Evolutionary conservation across 2,329 filamentous ascomycete species (phyloP).

Genomic region (Fusarium mexicanum): DNA sequence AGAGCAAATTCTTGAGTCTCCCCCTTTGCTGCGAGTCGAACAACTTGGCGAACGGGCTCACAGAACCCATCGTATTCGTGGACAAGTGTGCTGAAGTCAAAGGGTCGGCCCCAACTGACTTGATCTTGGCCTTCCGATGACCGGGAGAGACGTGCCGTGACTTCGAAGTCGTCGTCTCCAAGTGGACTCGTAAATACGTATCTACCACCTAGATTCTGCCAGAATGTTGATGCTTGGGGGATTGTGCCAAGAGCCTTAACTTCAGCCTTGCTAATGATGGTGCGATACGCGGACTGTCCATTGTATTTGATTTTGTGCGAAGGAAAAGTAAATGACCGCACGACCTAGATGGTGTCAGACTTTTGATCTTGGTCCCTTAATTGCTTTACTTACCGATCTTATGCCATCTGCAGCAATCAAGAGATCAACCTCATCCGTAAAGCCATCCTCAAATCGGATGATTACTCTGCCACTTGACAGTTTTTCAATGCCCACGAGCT

Average conservation of each 20-base stretch:
- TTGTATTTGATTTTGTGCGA: slow-evolving; percentile 57
- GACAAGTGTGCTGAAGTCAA: slow-evolving; percentile 33
- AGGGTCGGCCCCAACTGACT: slow-evolving; percentile 45
- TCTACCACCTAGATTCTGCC: slow-evolving; percentile 44
- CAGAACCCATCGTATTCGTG: slow-evolving; percentile 45
- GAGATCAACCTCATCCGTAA: slow-evolving; percentile 52
- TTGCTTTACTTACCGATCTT: slow-evolving; percentile 51
- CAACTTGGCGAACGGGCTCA: slow-evolving; percentile 43
- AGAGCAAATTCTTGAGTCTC: slow-evolving; percentile 44
- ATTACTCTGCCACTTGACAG: slow-evolving; percentile 48
- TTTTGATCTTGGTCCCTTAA: accelerated
- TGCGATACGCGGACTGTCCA: slow-evolving; percentile 47
- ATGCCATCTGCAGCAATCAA: slow-evolving; percentile 64
- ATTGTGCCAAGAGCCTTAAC: slow-evolving; percentile 45
- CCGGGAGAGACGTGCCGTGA: slow-evolving; percentile 40
- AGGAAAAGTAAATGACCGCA: slow-evolving; percentile 54
- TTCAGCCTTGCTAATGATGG: slow-evolving; percentile 41
- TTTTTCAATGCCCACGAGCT: slow-evolving; percentile 52
- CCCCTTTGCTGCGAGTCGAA: slow-evolving; percentile 42
- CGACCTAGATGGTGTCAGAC: slow-evolving; percentile 43
- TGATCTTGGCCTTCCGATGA: slow-evolving; percentile 37
- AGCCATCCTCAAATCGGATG: slow-evolving; percentile 58
- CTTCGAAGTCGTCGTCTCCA: slow-evolving; percentile 47
- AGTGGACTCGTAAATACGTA: slow-evolving; percentile 50
- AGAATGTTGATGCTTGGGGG: slow-evolving; percentile 44